Base-by-base conservation (phyloP, 345 rosid species). In the Microthlaspi erraticum region DNA sequence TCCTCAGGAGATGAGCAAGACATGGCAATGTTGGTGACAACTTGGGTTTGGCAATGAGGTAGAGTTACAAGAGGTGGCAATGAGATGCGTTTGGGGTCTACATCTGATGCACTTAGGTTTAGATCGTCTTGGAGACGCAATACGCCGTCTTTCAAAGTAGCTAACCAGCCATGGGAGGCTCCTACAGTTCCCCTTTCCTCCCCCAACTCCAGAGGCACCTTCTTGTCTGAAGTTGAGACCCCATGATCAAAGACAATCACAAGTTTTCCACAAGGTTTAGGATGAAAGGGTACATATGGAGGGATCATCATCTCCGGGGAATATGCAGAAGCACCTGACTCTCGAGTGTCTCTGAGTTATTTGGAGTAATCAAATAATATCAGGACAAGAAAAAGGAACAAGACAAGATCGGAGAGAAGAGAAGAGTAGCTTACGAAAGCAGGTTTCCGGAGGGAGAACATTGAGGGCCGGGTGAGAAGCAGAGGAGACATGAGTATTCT, bases 41-140 rank as follows among this genome's bases (percentile, higher is more conserved):
- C 31, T 20, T 59, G 64, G 49, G 34, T 60, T 20, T 41, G 18
- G 64, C 64, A 20, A 60, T 20, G 42, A 55, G 60, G 60, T 16
- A 16, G 16, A 18, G 61, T 56, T 55, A 33, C 42, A 5, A 55
- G 23, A 32, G 42, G 42, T 33, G 60, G 39, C 20, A 54, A 54
- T 16, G 64, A 38, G 46, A 38, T 58, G 41, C 60, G 23, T 8
- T 55, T 54, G 16, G 19, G 59, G 6, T 53, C 6, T 53, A 12
- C 1, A 54, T 32, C 12, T 7, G 41, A 54, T 32, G 60, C 23
- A 1, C 41, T 32, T 32, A 12, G 62, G 29, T 17, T 37, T 17
- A 57, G 16, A 57, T 57, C 45, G 17, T 57, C 62, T 33, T 34
- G 61, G 14, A 56, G 61, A 56, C 61, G 8, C 43, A 56, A 9